Evolutionary conservation across 129 eudicot species (phyloP), one percentile per base, ranked within the genome.

Genomic region (Dittrichia graveolens): DNA sequence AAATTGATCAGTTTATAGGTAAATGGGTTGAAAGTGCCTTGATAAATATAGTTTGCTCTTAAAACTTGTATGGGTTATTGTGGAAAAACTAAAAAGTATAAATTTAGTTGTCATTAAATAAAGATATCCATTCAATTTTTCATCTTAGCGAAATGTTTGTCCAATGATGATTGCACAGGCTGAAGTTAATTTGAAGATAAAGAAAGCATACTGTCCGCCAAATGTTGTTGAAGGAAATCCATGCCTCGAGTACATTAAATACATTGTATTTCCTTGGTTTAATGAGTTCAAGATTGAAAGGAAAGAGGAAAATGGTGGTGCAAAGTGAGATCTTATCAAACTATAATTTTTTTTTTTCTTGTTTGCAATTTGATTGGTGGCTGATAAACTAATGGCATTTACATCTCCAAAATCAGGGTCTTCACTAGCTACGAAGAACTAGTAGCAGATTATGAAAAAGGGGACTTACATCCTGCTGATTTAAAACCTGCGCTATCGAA

Each of bases 181-280:
- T 5, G 88, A 85, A 3, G 98, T 92, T 5, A 92, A 87, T 76
- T 24, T 78, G 76, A 92, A 92, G 78, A 92, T 92, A 61, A 87
- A 92, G 81, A 92, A 87, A 65, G 96, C 98, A 8, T 89, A 85
- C 80, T 92, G 98, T 74, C 98, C 98, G 15, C 96, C 98, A 5
- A 75, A 79, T 41, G 44, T 85, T 2, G 85, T 89, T 53, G 76
- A 75, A 42, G 90, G 86, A 49, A 92, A 92, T 52, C 98, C 96
- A 34, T 92, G 96, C 54, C 68, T 92, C 39, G 96, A 89, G 74
- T 92, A 92, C 81, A 47, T 89, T 42, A 87, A 89, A 65, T 89
- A 87, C 82, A 80, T 92, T 11, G 59, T 87, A 63, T 83, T 89
- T 54, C 98, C 98, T 54, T 89, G 92, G 96, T 83, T 85, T 74